Evolutionary conservation across 2,329 filamentous ascomycete genomes (phyloP).

Genomic region (Epichloe baconii): DNA sequence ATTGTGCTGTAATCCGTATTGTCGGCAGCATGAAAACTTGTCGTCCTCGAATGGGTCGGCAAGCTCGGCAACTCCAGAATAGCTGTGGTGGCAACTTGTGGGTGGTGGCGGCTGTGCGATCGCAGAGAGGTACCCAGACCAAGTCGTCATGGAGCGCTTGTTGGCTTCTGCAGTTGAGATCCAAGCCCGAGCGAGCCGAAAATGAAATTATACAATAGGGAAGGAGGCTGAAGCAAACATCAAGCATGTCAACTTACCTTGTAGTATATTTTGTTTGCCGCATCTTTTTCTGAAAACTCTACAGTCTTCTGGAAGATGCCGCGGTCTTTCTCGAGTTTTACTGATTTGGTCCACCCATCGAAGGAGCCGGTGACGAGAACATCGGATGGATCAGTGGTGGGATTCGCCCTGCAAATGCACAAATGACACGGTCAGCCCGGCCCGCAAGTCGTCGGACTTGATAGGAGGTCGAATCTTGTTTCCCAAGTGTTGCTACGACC

Average conservation of each 20-base stretch:
- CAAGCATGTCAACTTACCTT: slow-evolving; percentile 52
- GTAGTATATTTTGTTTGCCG: slow-evolving; percentile 69
- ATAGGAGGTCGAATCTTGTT: background rate
- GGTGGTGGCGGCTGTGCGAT: background rate
- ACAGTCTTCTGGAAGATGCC: slow-evolving; percentile 71
- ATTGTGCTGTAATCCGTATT: background rate
- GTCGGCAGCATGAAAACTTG: background rate
- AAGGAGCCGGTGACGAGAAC: slow-evolving; percentile 79
- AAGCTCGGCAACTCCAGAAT: background rate
- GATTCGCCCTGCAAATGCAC: slow-evolving; percentile 53
- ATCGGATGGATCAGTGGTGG: slow-evolving; percentile 62
- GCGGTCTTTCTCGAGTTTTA: slow-evolving; percentile 67
- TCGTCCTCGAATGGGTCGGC: background rate
- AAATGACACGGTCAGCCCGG: slow-evolving; percentile 4
- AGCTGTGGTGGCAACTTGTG: background rate
- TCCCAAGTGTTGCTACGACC: background rate
- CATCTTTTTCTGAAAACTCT: slow-evolving; percentile 41
- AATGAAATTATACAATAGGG: background rate
- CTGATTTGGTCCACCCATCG: slow-evolving; percentile 82
- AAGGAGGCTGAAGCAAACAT: background rate
- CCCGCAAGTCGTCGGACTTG: background rate
- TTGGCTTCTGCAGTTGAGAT: background rate
- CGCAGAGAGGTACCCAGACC: background rate
- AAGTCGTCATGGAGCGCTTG: background rate
- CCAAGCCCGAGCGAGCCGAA: background rate